Conservation (phyloP, 257 asterid species). For the Handroanthus guayacan region DNA sequence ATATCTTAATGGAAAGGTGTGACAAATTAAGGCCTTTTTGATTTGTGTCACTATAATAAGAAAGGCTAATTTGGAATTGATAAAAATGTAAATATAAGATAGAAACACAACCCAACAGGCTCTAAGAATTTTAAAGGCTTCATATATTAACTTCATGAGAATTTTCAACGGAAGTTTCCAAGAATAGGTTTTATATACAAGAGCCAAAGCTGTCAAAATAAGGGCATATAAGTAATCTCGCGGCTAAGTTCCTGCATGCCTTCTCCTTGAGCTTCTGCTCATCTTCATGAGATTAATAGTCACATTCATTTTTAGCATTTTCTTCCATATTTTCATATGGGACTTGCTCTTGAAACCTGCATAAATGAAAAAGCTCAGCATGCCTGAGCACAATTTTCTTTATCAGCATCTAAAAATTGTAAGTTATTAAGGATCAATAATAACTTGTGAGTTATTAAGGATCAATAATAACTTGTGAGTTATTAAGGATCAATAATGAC, state of each 20-base stretch:
- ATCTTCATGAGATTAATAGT: neutral
- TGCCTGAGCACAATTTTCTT: neutral
- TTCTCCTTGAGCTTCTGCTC: neutral
- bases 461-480: neutral
- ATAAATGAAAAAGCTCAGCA: constrained; percentile 25
- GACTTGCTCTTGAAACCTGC: constrained; percentile 92
- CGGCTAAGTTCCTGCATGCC: constrained; percentile 20
- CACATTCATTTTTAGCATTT: constrained; percentile 7
- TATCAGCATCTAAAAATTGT: neutral
- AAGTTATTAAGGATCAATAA: neutral
- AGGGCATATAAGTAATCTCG: constrained; percentile 34
- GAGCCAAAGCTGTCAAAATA: constrained; percentile 25
- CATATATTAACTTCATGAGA: neutral
- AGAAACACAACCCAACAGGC: neutral
- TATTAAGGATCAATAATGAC: neutral
- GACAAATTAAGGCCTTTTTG: no score
- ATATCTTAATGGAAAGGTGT: no score
- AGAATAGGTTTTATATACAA: constrained; percentile 33
- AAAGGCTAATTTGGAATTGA: neutral
- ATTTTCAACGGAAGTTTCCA: neutral
- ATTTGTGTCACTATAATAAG: no score
- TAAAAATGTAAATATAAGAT: neutral
- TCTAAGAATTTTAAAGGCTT: neutral
- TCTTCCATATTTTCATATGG: constrained; percentile 50
- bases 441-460: constrained; percentile 10